Conservation (phyloP, 306 rosid genomes). For the Abrus pulchellus region DNA sequence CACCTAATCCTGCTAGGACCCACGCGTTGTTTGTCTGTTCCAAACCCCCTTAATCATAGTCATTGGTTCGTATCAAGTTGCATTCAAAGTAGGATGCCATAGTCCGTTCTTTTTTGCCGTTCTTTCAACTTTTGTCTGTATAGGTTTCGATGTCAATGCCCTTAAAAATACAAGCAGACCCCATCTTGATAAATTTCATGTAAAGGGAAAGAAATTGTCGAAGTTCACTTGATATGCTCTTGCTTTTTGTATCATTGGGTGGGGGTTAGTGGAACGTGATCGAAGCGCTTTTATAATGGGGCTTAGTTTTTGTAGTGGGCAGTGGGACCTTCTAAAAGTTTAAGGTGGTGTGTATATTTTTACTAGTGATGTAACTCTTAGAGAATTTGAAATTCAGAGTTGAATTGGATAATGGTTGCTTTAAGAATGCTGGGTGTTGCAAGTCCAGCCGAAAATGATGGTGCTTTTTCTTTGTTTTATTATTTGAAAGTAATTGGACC, state of each 20-base stretch:
- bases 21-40: slow-evolving; percentile 53
- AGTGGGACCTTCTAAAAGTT: slow-evolving; percentile 82
- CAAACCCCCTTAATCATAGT: slow-evolving; percentile 59
- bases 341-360: slow-evolving; percentile 57
- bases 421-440: slow-evolving; percentile 53
- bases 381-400: slow-evolving; percentile 54
- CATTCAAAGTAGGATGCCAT: slow-evolving; percentile 95
- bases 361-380: slow-evolving; percentile 54
- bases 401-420: slow-evolving; percentile 63
- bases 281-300: slow-evolving; percentile 69
- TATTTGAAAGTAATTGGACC: slow-evolving; percentile 47
- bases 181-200: slow-evolving; percentile 67
- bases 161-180: slow-evolving; percentile 58
- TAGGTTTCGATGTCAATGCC: slow-evolving; percentile 76
- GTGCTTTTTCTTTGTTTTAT: slow-evolving; percentile 51
- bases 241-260: slow-evolving; percentile 62
- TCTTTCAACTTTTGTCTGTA: slow-evolving; percentile 68
- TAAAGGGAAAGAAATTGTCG: slow-evolving; percentile 73
- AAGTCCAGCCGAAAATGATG: slow-evolving; percentile 55
- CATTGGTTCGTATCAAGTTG: slow-evolving; percentile 65
- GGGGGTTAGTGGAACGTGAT: slow-evolving; percentile 90
- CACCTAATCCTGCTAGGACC: slow-evolving; percentile 61
- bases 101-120: slow-evolving; percentile 60
- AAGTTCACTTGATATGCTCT: slow-evolving; percentile 76
- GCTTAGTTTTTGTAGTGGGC: slow-evolving; percentile 71